phyloP scores from a whole-genome alignment of 768 basidiomycete genomes.

The Leccinum disarticulatum region DNA sequence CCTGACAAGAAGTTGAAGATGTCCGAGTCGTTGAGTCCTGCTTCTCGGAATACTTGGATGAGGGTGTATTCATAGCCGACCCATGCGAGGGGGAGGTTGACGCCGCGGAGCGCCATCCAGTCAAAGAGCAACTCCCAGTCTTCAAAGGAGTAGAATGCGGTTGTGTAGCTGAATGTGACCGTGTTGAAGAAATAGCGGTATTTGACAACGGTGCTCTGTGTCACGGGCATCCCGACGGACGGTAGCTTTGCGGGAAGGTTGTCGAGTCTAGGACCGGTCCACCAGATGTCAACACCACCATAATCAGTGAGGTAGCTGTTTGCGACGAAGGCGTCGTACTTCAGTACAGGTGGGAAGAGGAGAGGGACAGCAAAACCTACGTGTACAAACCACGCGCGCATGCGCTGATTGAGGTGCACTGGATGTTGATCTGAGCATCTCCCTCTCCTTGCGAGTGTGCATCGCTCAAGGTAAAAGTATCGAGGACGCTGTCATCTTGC shows the following conservation, averaged over 20 bases:
- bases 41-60: constrained; percentile 37
- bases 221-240: constrained; percentile 30
- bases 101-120: constrained; percentile 41
- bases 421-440: constrained; percentile 24
- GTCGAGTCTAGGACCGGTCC: constrained; percentile 41
- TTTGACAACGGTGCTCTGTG: constrained; percentile 35
- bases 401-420: constrained; percentile 37
- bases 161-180: background rate
- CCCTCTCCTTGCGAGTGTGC: constrained; percentile 8
- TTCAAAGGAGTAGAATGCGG: constrained; percentile 38
- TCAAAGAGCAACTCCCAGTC: constrained; percentile 42
- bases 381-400: background rate
- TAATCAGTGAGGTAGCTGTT: constrained; percentile 37
- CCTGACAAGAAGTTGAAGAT: constrained; percentile 38
- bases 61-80: constrained; percentile 41
- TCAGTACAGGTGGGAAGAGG: background rate
- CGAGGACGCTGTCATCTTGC: background rate
- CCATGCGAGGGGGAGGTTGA: constrained; percentile 45
- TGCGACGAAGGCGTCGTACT: background rate
- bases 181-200: constrained; percentile 34
- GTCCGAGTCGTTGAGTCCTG: constrained; percentile 36
- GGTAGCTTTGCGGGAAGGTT: constrained; percentile 33
- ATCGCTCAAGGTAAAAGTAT: constrained; percentile 9
- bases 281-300: constrained; percentile 42
- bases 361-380: background rate